These are phyloP conservation scores for Scedosporium dehoogii DNA, from an alignment of 2,329 filamentous ascomycete genomes.

Conservation along the genomic window DNA sequence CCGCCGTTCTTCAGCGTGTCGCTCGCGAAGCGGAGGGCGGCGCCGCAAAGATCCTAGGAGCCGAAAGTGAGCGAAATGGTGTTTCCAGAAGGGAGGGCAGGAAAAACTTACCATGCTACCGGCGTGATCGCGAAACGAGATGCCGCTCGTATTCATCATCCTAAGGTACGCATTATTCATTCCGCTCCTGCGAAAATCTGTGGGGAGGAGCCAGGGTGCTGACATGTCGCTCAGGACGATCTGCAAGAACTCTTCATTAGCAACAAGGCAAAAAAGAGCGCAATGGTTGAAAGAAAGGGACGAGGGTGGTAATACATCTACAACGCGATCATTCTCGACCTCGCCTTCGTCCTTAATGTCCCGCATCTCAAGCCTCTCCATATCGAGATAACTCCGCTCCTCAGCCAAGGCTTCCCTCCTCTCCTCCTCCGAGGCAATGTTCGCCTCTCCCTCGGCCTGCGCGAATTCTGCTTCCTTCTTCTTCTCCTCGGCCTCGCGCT, in stretches of 20 bases:
- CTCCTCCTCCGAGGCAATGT: not conserved
- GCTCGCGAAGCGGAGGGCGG: constrained; percentile 70
- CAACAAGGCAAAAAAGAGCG: not conserved
- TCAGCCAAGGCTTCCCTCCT: constrained; percentile 18
- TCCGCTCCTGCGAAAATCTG: constrained; percentile 73
- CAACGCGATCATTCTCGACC: constrained; percentile 26
- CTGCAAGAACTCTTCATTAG: constrained; percentile 20
- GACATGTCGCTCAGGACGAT: constrained; percentile 98
- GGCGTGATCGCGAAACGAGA: constrained; percentile 75
- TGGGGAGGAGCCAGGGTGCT: constrained; percentile 81
- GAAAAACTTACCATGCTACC: constrained; percentile 73
- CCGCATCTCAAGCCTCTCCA: constrained; percentile 39
- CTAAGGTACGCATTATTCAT: constrained; percentile 93
- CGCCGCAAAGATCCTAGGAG: constrained; percentile 72
- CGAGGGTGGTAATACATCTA: constrained; percentile 46
- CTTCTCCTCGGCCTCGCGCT: constrained; percentile 12
- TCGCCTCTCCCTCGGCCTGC: constrained; percentile 9
- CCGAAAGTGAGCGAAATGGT: not conserved
- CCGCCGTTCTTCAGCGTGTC: constrained; percentile 76
- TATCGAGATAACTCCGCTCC: constrained; percentile 55
- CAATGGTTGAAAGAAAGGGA: not conserved
- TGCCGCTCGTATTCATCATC: constrained; percentile 99
- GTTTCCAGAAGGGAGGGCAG: not conserved
- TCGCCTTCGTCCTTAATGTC: constrained; percentile 18
- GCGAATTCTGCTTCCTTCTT: constrained; percentile 3